Conservation (phyloP, 2,329 filamentous ascomycete genomes). For the Trichoderma atrobrunneum region DNA sequence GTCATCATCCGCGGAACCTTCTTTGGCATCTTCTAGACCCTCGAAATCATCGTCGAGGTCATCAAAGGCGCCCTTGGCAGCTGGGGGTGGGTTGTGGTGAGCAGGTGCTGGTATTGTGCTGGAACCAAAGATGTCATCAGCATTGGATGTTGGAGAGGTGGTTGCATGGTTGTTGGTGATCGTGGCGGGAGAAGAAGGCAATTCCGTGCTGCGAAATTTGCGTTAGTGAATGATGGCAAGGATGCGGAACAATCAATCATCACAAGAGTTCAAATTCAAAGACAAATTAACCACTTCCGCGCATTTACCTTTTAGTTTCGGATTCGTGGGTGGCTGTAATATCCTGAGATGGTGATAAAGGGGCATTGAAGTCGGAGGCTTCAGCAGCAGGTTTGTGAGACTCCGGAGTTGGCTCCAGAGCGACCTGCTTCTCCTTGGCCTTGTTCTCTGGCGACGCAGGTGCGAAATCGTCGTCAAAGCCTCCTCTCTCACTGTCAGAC, state of each 20-base stretch:
- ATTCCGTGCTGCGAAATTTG: slow-evolving; percentile 26
- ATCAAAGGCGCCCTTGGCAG: slow-evolving; percentile 59
- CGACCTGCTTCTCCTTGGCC: slow-evolving; percentile 16
- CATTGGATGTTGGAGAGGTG: slow-evolving; percentile 32
- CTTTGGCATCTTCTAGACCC: slow-evolving; percentile 79
- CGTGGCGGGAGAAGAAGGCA: slow-evolving; percentile 33
- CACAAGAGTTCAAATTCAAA: not conserved
- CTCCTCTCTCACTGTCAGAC: slow-evolving; percentile 71
- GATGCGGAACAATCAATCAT: not conserved
- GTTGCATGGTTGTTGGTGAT: slow-evolving; percentile 26
- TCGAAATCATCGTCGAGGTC: slow-evolving; percentile 80
- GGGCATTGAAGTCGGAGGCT: not conserved
- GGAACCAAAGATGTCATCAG: slow-evolving; percentile 45
- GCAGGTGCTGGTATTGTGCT: slow-evolving; percentile 30
- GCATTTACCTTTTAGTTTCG: slow-evolving; percentile 29
- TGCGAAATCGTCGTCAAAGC: slow-evolving; percentile 92
- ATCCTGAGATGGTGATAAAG: slow-evolving; percentile 29
- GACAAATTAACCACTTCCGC: not conserved
- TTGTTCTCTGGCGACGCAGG: slow-evolving; percentile 53
- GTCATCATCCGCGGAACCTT: slow-evolving; percentile 75
- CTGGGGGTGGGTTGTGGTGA: slow-evolving; percentile 31
- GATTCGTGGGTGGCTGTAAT: slow-evolving; percentile 21
- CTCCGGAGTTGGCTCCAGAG: slow-evolving; percentile 5
- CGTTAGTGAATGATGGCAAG: not conserved
- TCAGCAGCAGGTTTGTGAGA: not conserved